Base-by-base conservation (phyloP, 768 basidiomycete genomes). In the Candolleomyces eurysporus region DNA sequence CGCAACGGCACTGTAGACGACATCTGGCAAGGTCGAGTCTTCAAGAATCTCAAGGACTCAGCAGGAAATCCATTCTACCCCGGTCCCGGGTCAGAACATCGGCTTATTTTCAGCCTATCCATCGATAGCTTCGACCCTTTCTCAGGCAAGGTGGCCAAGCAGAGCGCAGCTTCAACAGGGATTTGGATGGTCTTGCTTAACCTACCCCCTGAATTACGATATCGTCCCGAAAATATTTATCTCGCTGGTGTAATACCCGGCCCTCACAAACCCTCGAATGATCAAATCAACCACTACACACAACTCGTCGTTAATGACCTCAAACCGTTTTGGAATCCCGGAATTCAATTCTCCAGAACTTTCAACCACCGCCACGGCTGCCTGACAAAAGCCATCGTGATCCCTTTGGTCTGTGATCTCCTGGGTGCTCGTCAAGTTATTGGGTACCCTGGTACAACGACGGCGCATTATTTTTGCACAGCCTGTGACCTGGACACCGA, bases 231-330 rank as follows among this genome's bases (percentile, higher is more conserved):
- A 57, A 79, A 81, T 59, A 67, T 81, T 51, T 79, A 70, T 57
- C 63, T 69, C 8, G 69, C 62, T 6, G 78, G 73, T 0, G 65
- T 80, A 55, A 75, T 78, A 42, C 78, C 78, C 7, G 78, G 80
- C 0, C 80, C 79, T 0, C 57, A 68, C 1, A 65, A 72, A 31
- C 77, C 79, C 3, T 66, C 66, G 0, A 60, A 63, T 0, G 46
- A 68, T 0, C 65, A 78, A 51, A 66, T 79, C 6, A 78, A 80
- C 26, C 73, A 78, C 48, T 50, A 75, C 9, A 64, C 79, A 0
- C 13, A 43, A 0, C 75, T 73, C 0, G 68, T 80, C 7, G 67
- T 80, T 1, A 68, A 78, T 52, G 72, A 78, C 46, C 65, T 80
- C 3, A 45, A 71, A 0, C n/a, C 48, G 0, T 62, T 75, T 8